A percentile compares a stretch with the other conserved stretches of the same genome.
These are phyloP conservation scores for Phytophthora rubi DNA, from an alignment of 352 stramenopile species.

Conservation along the genomic window DNA sequence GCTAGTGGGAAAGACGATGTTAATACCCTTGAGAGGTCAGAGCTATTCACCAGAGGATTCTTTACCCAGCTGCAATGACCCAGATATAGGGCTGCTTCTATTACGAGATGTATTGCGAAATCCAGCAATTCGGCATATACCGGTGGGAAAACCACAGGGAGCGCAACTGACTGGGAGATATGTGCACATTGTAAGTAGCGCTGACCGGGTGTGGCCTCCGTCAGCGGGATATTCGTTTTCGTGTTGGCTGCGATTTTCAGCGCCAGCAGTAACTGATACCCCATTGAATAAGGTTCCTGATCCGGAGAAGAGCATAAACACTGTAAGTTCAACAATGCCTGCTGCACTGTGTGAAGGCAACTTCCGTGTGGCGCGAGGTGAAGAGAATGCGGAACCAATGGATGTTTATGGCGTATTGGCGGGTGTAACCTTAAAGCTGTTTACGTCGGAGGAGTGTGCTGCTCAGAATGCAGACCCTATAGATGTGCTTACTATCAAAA, in stretches of 20 bases:
- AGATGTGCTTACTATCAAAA: slow-evolving; percentile 51
- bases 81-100: slow-evolving; percentile 53
- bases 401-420: slow-evolving; percentile 71
- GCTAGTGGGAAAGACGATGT: slow-evolving; percentile 64
- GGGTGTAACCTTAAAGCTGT: slow-evolving; percentile 62
- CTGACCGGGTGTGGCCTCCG: slow-evolving; percentile 70
- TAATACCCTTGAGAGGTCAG: slow-evolving; percentile 41
- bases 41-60: slow-evolving; percentile 10
- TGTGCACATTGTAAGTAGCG: slow-evolving; percentile 66
- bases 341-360: slow-evolving; percentile 68
- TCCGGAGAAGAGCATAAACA: background rate
- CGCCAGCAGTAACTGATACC: background rate
- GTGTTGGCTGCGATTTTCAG: slow-evolving; percentile 73
- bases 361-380: slow-evolving; percentile 49
- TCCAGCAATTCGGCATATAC: slow-evolving; percentile 54
- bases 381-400: slow-evolving; percentile 38
- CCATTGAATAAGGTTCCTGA: background rate
- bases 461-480: slow-evolving; percentile 38
- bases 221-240: slow-evolving; percentile 79
- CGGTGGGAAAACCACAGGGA: slow-evolving; percentile 61
- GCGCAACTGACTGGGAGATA: slow-evolving; percentile 63
- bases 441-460: slow-evolving; percentile 48
- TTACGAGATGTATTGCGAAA: slow-evolving; percentile 50
- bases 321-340: slow-evolving; percentile 24
- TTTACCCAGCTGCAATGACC: background rate